Evolutionary conservation across 441 rosid genomes (phyloP).

Genomic region (Adansonia gregorii): DNA sequence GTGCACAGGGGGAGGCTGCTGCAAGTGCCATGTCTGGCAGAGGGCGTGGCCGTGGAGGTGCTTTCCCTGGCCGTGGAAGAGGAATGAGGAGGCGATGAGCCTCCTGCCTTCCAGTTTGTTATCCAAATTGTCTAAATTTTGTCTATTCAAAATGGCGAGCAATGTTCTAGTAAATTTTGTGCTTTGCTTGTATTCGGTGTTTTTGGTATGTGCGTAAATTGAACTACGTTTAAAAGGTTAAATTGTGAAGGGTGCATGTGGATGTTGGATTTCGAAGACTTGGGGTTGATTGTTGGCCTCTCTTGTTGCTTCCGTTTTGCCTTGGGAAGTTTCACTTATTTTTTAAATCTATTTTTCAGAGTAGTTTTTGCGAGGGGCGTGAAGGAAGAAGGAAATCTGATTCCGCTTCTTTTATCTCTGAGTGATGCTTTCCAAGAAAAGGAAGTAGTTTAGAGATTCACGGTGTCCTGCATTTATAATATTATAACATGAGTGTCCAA

Average conservation of each 20-base stretch:
- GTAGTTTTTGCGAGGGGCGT: not conserved
- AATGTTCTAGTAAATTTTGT: not conserved
- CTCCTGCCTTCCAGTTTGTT: not conserved
- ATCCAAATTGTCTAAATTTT: not conserved
- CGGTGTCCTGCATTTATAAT: too few species aligned
- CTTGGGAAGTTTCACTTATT: not conserved
- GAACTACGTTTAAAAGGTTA: not conserved
- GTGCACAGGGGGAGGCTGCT: slow-evolving; percentile 99
- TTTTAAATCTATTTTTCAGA: not conserved
- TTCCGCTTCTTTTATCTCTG: not conserved
- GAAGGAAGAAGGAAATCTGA: not conserved
- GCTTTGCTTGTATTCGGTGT: not conserved
- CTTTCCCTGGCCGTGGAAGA: slow-evolving; percentile 83
- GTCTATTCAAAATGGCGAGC: not conserved
- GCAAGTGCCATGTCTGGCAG: slow-evolving; percentile 91
- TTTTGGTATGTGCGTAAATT: not conserved
- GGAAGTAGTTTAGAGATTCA: too few species aligned
- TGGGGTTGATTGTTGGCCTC: not conserved
- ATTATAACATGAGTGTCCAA: too few species aligned
- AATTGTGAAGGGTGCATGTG: not conserved
- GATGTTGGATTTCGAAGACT: not conserved
- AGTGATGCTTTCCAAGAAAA: too few species aligned
- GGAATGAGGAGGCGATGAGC: slow-evolving; percentile 92
- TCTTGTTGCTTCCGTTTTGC: not conserved
- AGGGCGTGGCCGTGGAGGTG: slow-evolving; percentile 94